Conservation (phyloP, 2,329 filamentous ascomycete species). For the Pseudogymnoascus sp. region DNA sequence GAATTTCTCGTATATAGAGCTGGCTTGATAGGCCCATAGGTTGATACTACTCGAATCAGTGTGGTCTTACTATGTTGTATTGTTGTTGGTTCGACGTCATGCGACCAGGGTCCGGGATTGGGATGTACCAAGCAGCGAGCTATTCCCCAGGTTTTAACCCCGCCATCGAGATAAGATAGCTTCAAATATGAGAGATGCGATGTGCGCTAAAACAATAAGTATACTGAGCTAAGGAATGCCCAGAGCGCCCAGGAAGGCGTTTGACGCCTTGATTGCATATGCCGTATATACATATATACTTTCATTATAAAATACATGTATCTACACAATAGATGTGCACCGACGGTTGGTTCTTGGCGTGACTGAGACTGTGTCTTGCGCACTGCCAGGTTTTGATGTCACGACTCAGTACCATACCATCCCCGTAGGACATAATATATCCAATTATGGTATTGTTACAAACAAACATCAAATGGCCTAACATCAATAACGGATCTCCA, state of each 20-base stretch:
- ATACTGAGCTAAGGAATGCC: background rate
- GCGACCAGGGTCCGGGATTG: background rate
- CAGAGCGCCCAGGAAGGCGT: background rate
- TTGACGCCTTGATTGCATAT: background rate
- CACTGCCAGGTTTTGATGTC: background rate
- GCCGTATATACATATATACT: background rate
- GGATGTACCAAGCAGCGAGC: background rate
- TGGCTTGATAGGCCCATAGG: background rate
- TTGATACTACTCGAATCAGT: background rate
- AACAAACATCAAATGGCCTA: background rate
- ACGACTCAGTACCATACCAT: background rate
- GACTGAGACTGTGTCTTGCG: background rate
- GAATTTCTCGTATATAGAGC: background rate
- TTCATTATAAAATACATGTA: background rate
- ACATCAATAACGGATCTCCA: slow-evolving; percentile 1
- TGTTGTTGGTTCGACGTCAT: background rate
- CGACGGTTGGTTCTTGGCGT: background rate
- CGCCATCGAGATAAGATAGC: background rate
- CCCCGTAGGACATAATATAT: background rate
- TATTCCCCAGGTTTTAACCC: background rate
- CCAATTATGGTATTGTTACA: slow-evolving; percentile 2
- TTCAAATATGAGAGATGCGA: background rate
- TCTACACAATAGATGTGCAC: background rate
- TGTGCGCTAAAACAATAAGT: background rate
- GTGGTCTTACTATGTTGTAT: background rate